Evolutionary conservation across 2,329 filamentous ascomycete genomes (phyloP).

Genomic region (Aspergillus jensenii): DNA sequence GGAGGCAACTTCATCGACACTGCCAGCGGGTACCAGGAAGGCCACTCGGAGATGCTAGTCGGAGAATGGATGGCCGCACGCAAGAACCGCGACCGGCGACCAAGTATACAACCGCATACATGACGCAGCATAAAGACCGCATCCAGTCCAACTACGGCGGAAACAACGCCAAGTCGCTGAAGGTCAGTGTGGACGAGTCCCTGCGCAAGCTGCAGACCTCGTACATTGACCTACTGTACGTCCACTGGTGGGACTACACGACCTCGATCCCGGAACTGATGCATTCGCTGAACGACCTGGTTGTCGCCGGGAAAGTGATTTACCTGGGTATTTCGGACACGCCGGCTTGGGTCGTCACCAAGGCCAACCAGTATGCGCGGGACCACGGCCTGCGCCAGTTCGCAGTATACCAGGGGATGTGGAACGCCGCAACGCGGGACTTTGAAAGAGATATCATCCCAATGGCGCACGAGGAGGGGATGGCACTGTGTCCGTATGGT

Average conservation of each 20-base stretch:
- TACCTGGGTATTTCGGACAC: conserved; percentile 69
- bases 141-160: conserved; percentile 33
- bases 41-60: conserved; percentile 49
- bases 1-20: conserved; percentile 57
- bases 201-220: conserved; percentile 33
- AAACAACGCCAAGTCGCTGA: conserved; percentile 32
- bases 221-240: conserved; percentile 35
- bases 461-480: conserved; percentile 63
- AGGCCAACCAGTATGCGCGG: conserved; percentile 60
- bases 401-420: conserved; percentile 66
- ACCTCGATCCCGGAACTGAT: conserved; percentile 66
- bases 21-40: conserved; percentile 49
- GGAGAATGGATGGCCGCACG: conserved; percentile 52
- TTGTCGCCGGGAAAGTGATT: conserved; percentile 61
- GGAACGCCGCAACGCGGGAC: conserved; percentile 62
- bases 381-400: conserved; percentile 69
- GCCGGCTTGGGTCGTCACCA: conserved; percentile 62
- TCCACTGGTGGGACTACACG: conserved; percentile 59
- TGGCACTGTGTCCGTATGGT: conserved; percentile 58
- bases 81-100: conserved; percentile 52
- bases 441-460: conserved; percentile 69
- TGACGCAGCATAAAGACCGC: conserved; percentile 22
- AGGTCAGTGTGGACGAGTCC: conserved; percentile 25
- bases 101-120: conserved; percentile 49
- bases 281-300: conserved; percentile 65